These are phyloP conservation scores for Stachybotrys chlorohalonatus DNA, from an alignment of 2,329 filamentous ascomycete genomes.

Conservation along the genomic window DNA sequence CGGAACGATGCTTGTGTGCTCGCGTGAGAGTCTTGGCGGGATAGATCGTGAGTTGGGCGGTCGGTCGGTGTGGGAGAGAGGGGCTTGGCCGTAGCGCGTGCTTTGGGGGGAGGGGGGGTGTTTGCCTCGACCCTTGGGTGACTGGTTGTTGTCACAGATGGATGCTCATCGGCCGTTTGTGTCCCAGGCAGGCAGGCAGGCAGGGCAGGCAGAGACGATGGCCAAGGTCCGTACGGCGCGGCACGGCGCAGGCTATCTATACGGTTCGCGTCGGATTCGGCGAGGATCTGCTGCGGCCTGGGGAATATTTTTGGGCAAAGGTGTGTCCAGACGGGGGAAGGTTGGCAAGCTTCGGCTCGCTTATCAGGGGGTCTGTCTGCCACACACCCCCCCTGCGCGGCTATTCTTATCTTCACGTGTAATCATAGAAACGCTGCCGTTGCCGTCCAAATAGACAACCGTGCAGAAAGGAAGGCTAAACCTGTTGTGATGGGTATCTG, in stretches of 20 bases:
- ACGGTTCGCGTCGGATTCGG: neutral
- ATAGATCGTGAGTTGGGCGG: neutral
- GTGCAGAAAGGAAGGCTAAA: too few species aligned
- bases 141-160: neutral
- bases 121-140: neutral
- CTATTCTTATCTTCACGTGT: conserved; percentile 21
- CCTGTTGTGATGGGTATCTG: too few species aligned
- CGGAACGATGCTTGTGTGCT: neutral
- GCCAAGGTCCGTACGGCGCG: neutral
- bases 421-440: neutral
- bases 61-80: neutral
- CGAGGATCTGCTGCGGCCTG: neutral
- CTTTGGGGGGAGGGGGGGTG: neutral
- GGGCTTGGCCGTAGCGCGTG: neutral
- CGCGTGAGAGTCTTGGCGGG: neutral
- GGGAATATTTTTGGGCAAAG: neutral
- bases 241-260: neutral
- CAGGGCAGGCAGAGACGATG: too few species aligned
- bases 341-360: neutral
- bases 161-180: neutral
- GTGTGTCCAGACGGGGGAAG: neutral
- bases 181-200: neutral
- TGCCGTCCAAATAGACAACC: too few species aligned
- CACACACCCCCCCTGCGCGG: conserved; percentile 8
- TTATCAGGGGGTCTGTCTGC: neutral